Percentiles rank a stretch among this genome's conserved stretches.
Conservation (phyloP, 2,329 filamentous ascomycete species). For the Diplodia seriata region DNA sequence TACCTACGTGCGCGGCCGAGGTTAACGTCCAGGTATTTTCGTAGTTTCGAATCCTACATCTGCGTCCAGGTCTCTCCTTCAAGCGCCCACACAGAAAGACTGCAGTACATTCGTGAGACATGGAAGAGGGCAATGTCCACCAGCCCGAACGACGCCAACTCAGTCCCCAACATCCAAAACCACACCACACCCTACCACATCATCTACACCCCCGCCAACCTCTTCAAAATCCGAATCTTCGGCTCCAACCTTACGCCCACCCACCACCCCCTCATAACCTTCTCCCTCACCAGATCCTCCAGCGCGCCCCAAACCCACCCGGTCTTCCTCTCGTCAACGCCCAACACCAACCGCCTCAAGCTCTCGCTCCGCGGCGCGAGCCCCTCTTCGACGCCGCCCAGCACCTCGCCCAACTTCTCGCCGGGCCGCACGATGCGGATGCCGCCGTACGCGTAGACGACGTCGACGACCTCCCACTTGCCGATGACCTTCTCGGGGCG, state of each 20-base stretch:
- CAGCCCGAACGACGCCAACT: no score
- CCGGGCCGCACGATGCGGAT: conserved; percentile 57
- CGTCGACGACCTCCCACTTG: conserved; percentile 60
- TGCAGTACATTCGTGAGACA: no score
- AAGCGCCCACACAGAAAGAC: background rate
- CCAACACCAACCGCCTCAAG: conserved; percentile 33
- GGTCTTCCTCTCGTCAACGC: conserved; percentile 36
- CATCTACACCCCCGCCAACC: conserved; percentile 8
- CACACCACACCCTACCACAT: no score
- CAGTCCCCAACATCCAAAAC: background rate
- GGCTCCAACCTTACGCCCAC: conserved; percentile 61
- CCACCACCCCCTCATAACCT: conserved; percentile 61
- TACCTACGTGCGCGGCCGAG: background rate
- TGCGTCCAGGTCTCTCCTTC: background rate
- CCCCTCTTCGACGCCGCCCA: conserved; percentile 33
- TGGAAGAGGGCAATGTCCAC: no score
- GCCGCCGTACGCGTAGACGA: conserved; percentile 60
- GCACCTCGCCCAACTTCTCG: conserved; percentile 41
- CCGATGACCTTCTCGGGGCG: conserved; percentile 56
- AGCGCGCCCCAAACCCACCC: conserved; percentile 34
- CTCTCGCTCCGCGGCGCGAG: conserved; percentile 14
- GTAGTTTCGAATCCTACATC: background rate
- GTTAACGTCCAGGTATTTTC: background rate
- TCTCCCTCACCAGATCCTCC: conserved; percentile 44
- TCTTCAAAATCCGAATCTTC: conserved; percentile 58